Evolutionary conservation across 2,329 filamentous ascomycete species (phyloP), one percentile per base, ranked within the genome.

Genomic region (Microsporum ferrugineum): DNA sequence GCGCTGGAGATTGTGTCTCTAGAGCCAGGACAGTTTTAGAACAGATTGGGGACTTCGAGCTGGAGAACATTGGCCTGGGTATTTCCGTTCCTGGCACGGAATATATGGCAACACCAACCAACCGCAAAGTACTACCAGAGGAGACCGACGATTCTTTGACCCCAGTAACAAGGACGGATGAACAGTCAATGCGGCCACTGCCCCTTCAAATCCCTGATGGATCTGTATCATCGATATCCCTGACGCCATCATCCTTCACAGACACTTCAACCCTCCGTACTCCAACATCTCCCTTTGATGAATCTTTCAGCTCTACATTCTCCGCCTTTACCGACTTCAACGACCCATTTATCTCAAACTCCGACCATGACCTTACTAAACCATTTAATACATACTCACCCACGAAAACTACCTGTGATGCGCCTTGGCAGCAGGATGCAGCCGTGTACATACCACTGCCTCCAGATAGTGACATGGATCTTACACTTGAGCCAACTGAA

Each of bases 1-100:
- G 89, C 27, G 91, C 91, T 51, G 92, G 92, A 45, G 91, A 96
- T 67, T 96, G 92, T 72, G 88, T 96, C 23, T 86, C 88, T 5
- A 92, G 91, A 75, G 88, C 91, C 8, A 90, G 90, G 68, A 81
- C 84, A 71, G 85, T 95, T 51, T 87, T 99, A 62, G 91, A 96
- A 74, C 83, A 88, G 63, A 90, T 94, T 65, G 91, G 91, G 23
- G 91, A 96, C 72, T 95, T 96, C 66, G 91, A 96, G 72, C 84
- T 91, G 66, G 84, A 88, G 66, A 70, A 76, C 41, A 65, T 75
- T 43, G 73, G 78, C 34, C 73, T 88, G 31, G 81, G 80, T 5
- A 79, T 86, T 47, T 60, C 63, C 36, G 49, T 49, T 6, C 58
- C 62, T 27, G 60, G 63, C 2, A 31, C 49, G 8, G 45, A 63